phyloP scores from a whole-genome alignment of 2,329 filamentous ascomycete species.

The Microsporum audouinii region DNA sequence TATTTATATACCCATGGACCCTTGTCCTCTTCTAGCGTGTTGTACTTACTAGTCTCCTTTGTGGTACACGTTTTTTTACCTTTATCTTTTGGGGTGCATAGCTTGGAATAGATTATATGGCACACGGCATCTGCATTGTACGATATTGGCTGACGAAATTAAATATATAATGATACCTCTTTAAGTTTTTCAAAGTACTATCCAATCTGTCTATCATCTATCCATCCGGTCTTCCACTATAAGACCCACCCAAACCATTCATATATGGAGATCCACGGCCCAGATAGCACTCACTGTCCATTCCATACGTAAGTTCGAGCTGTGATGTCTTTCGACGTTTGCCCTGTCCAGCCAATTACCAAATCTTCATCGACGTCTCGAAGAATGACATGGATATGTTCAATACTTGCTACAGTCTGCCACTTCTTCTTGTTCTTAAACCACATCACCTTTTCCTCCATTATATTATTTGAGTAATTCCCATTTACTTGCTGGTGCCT shows the following conservation, averaged over 20 bases:
- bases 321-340: neutral
- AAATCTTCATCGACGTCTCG: neutral
- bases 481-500: neutral
- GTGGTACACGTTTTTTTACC: neutral
- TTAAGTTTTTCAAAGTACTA: neutral
- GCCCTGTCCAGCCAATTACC: neutral
- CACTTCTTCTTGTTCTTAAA: conserved; percentile 3
- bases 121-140: neutral
- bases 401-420: neutral
- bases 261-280: no score
- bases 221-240: neutral
- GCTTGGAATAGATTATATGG: neutral
- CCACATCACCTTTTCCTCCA: conserved; percentile 1
- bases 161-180: neutral
- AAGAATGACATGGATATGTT: conserved; percentile 4
- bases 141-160: neutral
- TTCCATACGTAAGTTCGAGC: neutral
- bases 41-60: neutral
- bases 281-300: neutral
- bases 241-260: no score
- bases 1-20: neutral
- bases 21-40: neutral
- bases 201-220: neutral
- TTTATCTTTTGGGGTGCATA: neutral
- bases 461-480: neutral